Conservation (phyloP, 2,329 filamentous ascomycete species). For the Alternaria burnsii region DNA sequence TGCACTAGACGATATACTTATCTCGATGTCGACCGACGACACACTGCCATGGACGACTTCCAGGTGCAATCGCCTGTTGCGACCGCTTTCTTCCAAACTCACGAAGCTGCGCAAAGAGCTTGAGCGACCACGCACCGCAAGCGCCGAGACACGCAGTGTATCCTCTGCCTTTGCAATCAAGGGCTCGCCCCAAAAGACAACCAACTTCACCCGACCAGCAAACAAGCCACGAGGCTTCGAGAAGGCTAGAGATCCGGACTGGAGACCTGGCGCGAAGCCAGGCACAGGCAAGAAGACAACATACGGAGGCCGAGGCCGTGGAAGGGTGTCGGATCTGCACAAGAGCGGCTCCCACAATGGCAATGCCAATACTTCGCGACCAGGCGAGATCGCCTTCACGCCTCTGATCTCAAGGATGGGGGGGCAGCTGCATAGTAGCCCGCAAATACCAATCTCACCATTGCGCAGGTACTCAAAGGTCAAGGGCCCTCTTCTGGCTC, state of each 20-base stretch:
- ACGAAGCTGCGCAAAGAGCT: conserved; percentile 49
- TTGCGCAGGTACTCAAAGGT: conserved; percentile 31
- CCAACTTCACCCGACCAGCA: conserved; percentile 36
- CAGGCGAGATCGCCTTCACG: conserved; percentile 48
- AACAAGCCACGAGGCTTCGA: conserved; percentile 45
- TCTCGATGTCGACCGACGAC: conserved; percentile 41
- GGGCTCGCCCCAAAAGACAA: conserved; percentile 36
- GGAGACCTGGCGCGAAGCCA: conserved; percentile 41
- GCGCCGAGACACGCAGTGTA: conserved; percentile 30
- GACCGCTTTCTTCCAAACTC: conserved; percentile 54
- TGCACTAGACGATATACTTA: conserved; percentile 32
- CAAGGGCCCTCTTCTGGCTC: conserved; percentile 35
- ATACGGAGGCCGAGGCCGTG: conserved; percentile 42
- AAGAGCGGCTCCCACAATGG: background rate
- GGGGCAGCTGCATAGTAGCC: conserved; percentile 39
- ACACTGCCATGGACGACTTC: conserved; percentile 53
- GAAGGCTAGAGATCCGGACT: conserved; percentile 48
- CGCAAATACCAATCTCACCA: conserved; percentile 40
- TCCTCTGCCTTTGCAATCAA: conserved; percentile 37
- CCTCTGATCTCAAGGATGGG: conserved; percentile 46
- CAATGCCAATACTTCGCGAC: conserved; percentile 22
- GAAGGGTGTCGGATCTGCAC: conserved; percentile 20
- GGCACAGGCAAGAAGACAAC: conserved; percentile 42
- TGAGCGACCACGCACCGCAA: conserved; percentile 31
- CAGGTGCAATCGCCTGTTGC: conserved; percentile 54